A percentile compares a stretch with the other conserved stretches of the same genome.
phyloP scores from a whole-genome alignment of 345 rosid species.

The Eucalyptus virginea region DNA sequence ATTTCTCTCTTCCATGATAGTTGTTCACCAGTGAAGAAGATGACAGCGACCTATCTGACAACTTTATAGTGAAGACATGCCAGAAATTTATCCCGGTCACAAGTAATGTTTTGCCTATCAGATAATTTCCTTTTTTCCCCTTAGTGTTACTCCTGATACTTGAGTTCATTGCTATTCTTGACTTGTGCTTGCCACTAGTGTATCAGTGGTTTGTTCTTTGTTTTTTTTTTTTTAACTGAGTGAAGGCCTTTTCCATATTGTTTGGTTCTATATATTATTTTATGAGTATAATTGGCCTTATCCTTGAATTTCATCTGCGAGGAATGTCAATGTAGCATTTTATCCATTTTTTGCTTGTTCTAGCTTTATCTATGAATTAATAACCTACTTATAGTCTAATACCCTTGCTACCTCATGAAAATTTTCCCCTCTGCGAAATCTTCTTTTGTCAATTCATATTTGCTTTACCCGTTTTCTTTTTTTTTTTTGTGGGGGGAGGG shows the following conservation, averaged over 20 bases:
- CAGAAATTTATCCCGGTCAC: constrained; percentile 89
- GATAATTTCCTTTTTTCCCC: not conserved
- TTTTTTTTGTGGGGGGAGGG: rapidly evolving
- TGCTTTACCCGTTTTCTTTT: rapidly evolving
- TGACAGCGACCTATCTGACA: constrained; percentile 68
- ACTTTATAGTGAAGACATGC: constrained; percentile 89
- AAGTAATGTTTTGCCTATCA: constrained; percentile 29
- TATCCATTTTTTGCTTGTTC: not conserved
- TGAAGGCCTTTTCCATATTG: not conserved
- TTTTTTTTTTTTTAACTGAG: not conserved
- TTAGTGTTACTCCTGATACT: not conserved
- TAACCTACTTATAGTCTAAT: not conserved
- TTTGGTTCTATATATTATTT: not conserved
- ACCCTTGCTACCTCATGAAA: not conserved
- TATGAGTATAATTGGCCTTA: not conserved
- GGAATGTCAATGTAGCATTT: not conserved
- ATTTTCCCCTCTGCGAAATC: not conserved
- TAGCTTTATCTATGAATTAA: not conserved
- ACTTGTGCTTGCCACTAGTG: not conserved
- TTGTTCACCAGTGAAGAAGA: constrained; percentile 76
- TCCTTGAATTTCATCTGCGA: not conserved
- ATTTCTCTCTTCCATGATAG: constrained; percentile 17
- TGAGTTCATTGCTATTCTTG: not conserved
- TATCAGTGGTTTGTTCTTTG: not conserved
- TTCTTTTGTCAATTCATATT: not conserved